Conservation (phyloP, 1,284 basidiomycete species). For the Cryptococcus hybrid region DNA sequence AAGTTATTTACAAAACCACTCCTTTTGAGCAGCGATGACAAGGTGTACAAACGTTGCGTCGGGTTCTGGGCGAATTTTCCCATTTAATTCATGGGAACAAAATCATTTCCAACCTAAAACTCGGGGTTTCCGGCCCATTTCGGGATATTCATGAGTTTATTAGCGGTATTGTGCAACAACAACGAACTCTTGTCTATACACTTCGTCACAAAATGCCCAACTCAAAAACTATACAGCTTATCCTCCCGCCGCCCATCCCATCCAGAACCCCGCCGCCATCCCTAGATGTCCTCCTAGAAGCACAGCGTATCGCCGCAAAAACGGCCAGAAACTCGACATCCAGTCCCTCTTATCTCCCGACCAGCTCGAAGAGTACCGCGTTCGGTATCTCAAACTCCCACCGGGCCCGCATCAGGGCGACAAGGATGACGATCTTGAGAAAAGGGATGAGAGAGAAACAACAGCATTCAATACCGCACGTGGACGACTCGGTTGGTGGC, state of each 20-base stretch:
- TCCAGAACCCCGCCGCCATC: slow-evolving; percentile 21
- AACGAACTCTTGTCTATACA: not conserved
- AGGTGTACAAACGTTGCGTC: too few relatives aligned
- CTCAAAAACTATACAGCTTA: slow-evolving; percentile 21
- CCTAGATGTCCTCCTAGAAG: slow-evolving; percentile 34
- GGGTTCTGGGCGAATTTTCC: too few relatives aligned
- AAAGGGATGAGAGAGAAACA: not conserved
- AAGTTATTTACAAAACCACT: too few relatives aligned
- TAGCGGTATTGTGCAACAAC: too few relatives aligned
- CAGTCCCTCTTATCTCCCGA: slow-evolving; percentile 26
- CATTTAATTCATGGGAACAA: too few relatives aligned
- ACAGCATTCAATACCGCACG: not conserved
- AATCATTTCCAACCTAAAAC: too few relatives aligned
- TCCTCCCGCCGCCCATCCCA: slow-evolving; percentile 26
- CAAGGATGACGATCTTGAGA: not conserved
- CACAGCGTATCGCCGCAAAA: slow-evolving; percentile 29
- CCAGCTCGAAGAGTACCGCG: slow-evolving; percentile 26
- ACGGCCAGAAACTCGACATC: slow-evolving; percentile 36
- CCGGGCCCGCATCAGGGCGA: not conserved
- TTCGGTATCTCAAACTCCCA: too few relatives aligned
- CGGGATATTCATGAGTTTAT: too few relatives aligned
- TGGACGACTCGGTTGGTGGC: not conserved
- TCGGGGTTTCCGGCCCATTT: too few relatives aligned
- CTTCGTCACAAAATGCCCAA: not conserved
- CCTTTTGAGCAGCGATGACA: too few relatives aligned